phyloP scores from a whole-genome alignment of 164 flowering plant species.

The grape (Vitis vinifera) region DNA sequence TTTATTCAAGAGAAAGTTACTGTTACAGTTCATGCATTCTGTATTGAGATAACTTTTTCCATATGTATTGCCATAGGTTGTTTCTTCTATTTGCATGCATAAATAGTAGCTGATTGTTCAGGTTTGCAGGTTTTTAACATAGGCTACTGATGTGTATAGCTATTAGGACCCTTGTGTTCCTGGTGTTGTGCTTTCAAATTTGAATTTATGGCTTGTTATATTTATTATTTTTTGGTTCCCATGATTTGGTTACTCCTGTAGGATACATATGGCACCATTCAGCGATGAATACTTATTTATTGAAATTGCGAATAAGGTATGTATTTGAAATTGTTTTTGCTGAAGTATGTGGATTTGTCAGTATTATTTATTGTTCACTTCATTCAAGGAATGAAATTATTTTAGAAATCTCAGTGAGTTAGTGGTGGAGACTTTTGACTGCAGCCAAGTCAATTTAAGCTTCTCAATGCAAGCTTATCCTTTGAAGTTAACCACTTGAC shows the following conservation, averaged over 20 bases:
- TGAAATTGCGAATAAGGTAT: slow-evolving; percentile 96
- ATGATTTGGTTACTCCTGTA: slow-evolving; percentile 26
- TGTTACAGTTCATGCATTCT: no score
- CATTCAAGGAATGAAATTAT: not conserved
- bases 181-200: not conserved
- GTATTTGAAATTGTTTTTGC: slow-evolving; percentile 8
- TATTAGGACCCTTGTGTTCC: not conserved
- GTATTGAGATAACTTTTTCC: no score
- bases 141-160: not conserved
- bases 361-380: not conserved
- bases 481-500: not conserved
- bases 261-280: slow-evolving; percentile 99
- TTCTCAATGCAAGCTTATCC: not conserved
- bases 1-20: no score
- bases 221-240: slow-evolving; percentile 7
- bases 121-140: no score
- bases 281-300: slow-evolving; percentile 89
- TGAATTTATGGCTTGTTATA: not conserved
- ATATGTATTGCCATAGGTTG: no score
- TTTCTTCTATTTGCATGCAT: no score
- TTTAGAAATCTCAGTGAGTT: not conserved
- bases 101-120: no score
- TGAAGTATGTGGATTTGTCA: not conserved
- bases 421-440: not conserved
- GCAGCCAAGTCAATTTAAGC: no score